A percentile compares a stretch with the other conserved stretches of the same genome.
Conservation (phyloP, 768 basidiomycete species). For the Naganishia kalamii region DNA sequence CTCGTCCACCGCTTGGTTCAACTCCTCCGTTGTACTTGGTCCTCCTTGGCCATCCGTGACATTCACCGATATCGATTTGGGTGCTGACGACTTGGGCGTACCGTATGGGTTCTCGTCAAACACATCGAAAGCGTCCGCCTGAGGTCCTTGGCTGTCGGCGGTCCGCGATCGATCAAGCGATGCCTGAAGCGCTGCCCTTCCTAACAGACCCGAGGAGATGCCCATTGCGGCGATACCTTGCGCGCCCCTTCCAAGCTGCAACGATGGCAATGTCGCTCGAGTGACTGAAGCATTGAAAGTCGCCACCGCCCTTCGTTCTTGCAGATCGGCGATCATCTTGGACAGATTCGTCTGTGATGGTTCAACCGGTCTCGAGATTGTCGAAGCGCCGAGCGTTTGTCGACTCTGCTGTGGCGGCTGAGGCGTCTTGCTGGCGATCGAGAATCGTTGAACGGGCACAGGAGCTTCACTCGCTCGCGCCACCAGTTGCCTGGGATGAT, state of each 20-base stretch:
- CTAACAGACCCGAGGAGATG: constrained; percentile 1
- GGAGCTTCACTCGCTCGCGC: neutral
- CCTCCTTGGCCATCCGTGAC: neutral
- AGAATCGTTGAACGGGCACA: neutral
- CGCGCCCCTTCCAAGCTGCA: constrained; percentile 6
- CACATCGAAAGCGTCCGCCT: neutral
- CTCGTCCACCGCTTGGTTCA: constrained; percentile 4
- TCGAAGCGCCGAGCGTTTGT: constrained; percentile 7
- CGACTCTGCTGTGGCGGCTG: neutral
- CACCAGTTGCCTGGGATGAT: neutral
- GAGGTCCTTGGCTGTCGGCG: neutral
- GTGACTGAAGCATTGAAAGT: constrained; percentile 13
- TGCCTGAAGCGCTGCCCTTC: neutral
- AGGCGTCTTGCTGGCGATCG: constrained; percentile 7
- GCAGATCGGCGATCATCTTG: constrained; percentile 23
- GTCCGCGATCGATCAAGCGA: neutral
- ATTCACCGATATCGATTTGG: neutral
- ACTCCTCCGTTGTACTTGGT: constrained; percentile 3
- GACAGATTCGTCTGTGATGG: constrained; percentile 14
- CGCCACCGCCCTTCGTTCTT: constrained; percentile 24
- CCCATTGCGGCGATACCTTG: constrained; percentile 9
- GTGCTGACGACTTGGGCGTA: neutral
- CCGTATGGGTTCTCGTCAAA: neutral
- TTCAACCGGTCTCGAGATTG: constrained; percentile 1
- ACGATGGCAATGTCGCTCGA: constrained; percentile 6